These are phyloP conservation scores for Teratosphaeria epicoccoides DNA, from an alignment of 2,329 filamentous ascomycete genomes.

Conservation along the genomic window DNA sequence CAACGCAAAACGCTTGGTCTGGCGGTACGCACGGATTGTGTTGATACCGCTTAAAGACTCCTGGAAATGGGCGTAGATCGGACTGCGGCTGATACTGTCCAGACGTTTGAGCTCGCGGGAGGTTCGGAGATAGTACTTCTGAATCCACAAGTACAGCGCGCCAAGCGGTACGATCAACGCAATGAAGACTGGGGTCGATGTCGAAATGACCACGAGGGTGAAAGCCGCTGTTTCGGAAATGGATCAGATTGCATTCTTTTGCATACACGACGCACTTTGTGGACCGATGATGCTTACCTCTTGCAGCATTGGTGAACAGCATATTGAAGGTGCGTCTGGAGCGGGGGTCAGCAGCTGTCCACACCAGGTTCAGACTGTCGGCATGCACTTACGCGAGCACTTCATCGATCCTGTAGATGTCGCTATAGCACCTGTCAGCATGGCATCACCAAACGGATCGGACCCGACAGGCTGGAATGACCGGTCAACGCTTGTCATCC, in stretches of 20 bases:
- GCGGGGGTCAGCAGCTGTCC: constrained; percentile 19
- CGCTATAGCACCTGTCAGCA: constrained; percentile 33
- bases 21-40: constrained; percentile 89
- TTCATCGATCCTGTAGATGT: constrained; percentile 78
- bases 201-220: constrained; percentile 75
- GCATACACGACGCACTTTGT: not conserved
- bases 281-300: constrained; percentile 29
- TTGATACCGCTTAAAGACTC: constrained; percentile 89
- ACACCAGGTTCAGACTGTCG: constrained; percentile 3
- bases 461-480: not conserved
- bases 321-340: constrained; percentile 82
- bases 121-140: constrained; percentile 91
- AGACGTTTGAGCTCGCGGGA: constrained; percentile 93
- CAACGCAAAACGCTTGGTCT: constrained; percentile 73
- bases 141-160: constrained; percentile 79
- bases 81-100: constrained; percentile 89
- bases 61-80: constrained; percentile 97
- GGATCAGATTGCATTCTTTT: not conserved
- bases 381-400: constrained; percentile 57
- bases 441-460: not conserved
- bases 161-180: constrained; percentile 70
- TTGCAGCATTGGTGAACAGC: constrained; percentile 45
- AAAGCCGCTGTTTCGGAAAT: constrained; percentile 45
- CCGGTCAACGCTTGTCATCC: not conserved
- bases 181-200: constrained; percentile 69